Base-by-base conservation (phyloP, 352 stramenopile species). In the Phytophthora pluvialis region DNA sequence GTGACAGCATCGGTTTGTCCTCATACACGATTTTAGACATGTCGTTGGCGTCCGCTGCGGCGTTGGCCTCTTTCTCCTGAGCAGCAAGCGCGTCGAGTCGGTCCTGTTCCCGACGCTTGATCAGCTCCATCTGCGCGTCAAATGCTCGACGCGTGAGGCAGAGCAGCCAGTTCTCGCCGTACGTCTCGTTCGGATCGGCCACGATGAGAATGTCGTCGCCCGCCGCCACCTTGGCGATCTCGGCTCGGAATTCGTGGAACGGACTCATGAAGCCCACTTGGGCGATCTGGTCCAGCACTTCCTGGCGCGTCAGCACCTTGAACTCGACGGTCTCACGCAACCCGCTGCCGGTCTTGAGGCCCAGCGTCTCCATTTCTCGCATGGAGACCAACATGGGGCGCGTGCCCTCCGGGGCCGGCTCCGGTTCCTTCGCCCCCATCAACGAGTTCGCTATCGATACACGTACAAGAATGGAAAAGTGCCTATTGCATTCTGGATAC, bases 151-250 rank as follows among this genome's bases (percentile, higher is more conserved):
- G 72, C 12, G 80, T 91, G n/a, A 95, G 66, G 42, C 81, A 92
- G 9, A 95, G 60, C 63, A 93, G 60, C 84, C 84, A 95, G 69
- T 95, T 95, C 49, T 95, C 84, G n/a, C 86, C 86, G 53, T 91
- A 95, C 15, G 75, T 81, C 67, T 93, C 84, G 35, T 67, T 81
- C 25, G 81, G 83, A 52, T 95, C 86, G 0, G 84, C 85, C 16
- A 93, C 67, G 50, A 95, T 88, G 25, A 95, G 75, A 16, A 95
- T 56, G 46, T 93, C 82, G 38, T 90, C 79, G 18, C 84, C 70
- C 58, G 88, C 71, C 16, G 61, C 3, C 52, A 90, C 64, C 70
- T 91, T 92, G 68, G 81, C 59, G 60, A 93, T 75, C 35, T 91
- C 82, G 25, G 62, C 65, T 38, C 80, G 76, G 48, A 88, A 83